Base-by-base conservation (phyloP, 352 stramenopile species). In the Globisporangium polare region DNA sequence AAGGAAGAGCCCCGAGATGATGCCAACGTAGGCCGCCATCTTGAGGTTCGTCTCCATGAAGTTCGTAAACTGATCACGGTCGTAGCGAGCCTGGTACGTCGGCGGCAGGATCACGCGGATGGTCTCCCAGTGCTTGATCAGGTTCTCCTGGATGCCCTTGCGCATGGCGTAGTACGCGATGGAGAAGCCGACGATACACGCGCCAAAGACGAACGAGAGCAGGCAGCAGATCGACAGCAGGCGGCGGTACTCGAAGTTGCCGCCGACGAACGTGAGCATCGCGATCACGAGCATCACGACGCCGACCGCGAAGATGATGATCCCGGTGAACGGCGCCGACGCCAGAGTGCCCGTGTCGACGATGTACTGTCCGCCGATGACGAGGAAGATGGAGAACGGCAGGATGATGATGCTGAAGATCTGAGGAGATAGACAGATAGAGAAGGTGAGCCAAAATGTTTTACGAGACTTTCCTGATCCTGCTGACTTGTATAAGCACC, bases 221-320 rank as follows among this genome's bases (percentile, higher is more conserved):
- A 88, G 60, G 50, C 83, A 83, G 45, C 80, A 90, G 12, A 87
- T 75, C 2, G 80, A 90, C 33, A 92, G 71, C 39, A 92, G 69
- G 2, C 81, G 77, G 20, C 83, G 83, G 52, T 93, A 93, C 55
- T 93, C 83, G n/a, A 93, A 90, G 41, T 69, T 81, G 8, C 69
- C 76, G 9, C 83, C 83, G 41, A 90, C 67, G 60, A 93, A 93
- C 9, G 80, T 72, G 13, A 93, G 64, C 24, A 90, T 54, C 5
- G 80, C 73, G 27, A 93, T 74, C 20, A 76, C 33, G 5, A 93
- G 66, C 56, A 88, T 67, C 12, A 89, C 18, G 17, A 78, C 42
- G 0, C 83, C 83, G 35, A 73, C 73, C 10, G 68, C 58, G 59
- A 90, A 93, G 39, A 89, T 73, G 29, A 85, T 72, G 53, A 93